phyloP scores from a whole-genome alignment of 2,329 filamentous ascomycete species.

The Colletotrichum neosansevieriae region DNA sequence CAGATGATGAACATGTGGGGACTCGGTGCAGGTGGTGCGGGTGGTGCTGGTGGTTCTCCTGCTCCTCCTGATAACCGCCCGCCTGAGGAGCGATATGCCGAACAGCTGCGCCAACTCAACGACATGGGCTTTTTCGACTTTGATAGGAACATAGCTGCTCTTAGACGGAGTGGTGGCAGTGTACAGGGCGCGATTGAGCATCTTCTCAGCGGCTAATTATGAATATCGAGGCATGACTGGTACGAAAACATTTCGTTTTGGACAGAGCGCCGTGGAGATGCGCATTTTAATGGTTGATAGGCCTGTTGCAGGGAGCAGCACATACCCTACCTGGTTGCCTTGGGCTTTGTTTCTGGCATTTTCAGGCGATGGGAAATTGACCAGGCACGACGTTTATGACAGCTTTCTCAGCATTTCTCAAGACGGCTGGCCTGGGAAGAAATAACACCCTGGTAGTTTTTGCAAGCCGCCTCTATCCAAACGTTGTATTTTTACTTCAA shows the following conservation, averaged over 20 bases:
- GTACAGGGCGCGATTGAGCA: constrained; percentile 92
- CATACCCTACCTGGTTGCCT: constrained; percentile 35
- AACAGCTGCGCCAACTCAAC: constrained; percentile 91
- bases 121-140: constrained; percentile 99
- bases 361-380: constrained; percentile 29
- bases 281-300: constrained; percentile 31
- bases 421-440: neutral
- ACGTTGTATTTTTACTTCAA: neutral
- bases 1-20: constrained; percentile 66
- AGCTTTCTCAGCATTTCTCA: constrained; percentile 14
- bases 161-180: constrained; percentile 90
- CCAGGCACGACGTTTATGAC: constrained; percentile 38
- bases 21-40: constrained; percentile 49
- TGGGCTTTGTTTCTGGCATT: constrained; percentile 34
- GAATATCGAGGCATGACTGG: constrained; percentile 7
- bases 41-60: constrained; percentile 51
- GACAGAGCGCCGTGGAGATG: constrained; percentile 5
- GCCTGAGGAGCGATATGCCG: constrained; percentile 92
- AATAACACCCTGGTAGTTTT: neutral
- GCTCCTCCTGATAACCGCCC: constrained; percentile 84
- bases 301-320: constrained; percentile 21
- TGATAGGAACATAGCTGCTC: constrained; percentile 88
- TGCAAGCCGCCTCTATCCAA: neutral
- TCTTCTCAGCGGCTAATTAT: constrained; percentile 60
- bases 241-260: neutral